Evolutionary conservation across 2,329 filamentous ascomycete genomes (phyloP), one percentile per base, ranked within the genome.

Genomic region (Alternaria incomplexa): DNA sequence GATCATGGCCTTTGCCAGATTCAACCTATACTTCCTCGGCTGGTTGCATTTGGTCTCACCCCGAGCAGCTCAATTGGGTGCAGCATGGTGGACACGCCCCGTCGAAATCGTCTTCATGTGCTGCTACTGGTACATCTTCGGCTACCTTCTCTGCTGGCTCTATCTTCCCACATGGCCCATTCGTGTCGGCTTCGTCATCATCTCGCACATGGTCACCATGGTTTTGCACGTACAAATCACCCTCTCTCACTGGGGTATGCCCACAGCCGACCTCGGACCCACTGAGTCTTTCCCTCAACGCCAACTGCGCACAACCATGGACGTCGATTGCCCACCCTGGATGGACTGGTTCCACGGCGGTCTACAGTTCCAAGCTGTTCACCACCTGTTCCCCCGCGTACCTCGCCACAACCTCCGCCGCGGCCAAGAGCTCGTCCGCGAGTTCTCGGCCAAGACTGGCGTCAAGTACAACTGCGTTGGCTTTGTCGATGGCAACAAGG

Each of bases 231-330:
- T 95, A 11, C 93, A 97, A 78, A 97, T 97, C 77, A 96, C 93
- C 0, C 86, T 97, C 17, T 96, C 92, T 3, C 93, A 97, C 80
- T 97, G 96, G 80, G 92, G 92, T 68, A 97, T 97, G 93, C 95
- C 92, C 71, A 97, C 93, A 0, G 87, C 92, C 11, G 93, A 97
- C 72, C 85, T 97, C 12, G 94, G 94, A 0, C 89, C 91, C 1
- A 85, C 90, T 55, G 93, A 97, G 78, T 96, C 92, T 0, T 97
- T 97, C 78, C 89, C 93, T 1, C 93, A 97, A 80, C 92, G 90
- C 79, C 96, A 96, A 90, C 85, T 97, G 48, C 90, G 94, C 69
- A 97, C 93, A 1, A 97, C 93, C 12, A 97, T 97, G 93, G 93
- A 97, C 67, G 89, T 97, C 22, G 93, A 96, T 76, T 97, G 93